Conservation (phyloP, 2,329 filamentous ascomycete genomes). For the Pseudonectria buxi region DNA sequence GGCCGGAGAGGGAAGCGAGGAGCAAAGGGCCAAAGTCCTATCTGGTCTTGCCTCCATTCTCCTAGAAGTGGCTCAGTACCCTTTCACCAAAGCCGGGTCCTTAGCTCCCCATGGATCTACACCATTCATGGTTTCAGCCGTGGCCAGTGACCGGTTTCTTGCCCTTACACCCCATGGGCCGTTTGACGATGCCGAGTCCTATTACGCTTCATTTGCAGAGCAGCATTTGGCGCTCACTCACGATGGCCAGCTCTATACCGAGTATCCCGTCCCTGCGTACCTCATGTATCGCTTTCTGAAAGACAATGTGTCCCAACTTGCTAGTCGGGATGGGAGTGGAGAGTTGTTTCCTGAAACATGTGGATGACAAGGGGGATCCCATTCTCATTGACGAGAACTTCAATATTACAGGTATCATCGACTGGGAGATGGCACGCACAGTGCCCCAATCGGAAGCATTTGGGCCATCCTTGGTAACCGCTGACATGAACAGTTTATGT, state of each 20-base stretch:
- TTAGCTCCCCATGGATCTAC: no score
- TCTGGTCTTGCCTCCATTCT: constrained; percentile 20
- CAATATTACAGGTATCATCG: constrained; percentile 32
- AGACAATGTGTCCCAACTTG: constrained; percentile 2
- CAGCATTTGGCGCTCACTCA: constrained; percentile 21
- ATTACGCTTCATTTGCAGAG: constrained; percentile 19
- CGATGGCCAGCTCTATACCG: constrained; percentile 25
- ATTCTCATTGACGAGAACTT: constrained; percentile 35
- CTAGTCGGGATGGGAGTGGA: no score
- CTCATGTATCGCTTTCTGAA: constrained; percentile 35
- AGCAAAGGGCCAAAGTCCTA: constrained; percentile 17
- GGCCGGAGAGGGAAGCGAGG: constrained; percentile 5
- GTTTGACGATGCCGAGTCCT: constrained; percentile 8
- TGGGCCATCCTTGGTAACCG: constrained; percentile 9
- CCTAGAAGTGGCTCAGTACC: constrained; percentile 20
- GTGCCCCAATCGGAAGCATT: constrained; percentile 13
- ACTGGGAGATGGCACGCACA: constrained; percentile 17
- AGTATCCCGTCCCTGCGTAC: constrained; percentile 24
- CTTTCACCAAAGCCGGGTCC: no score
- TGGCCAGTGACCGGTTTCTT: constrained; percentile 25
- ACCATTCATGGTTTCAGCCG: constrained; percentile 18
- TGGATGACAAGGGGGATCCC: constrained; percentile 41
- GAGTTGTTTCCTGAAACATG: constrained; percentile 37
- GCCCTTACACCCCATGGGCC: constrained; percentile 14
- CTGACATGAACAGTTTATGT: constrained; percentile 9